A percentile compares a stretch with the other conserved stretches of the same genome.
Conservation (phyloP, 2,329 filamentous ascomycete species). For the Fusarium sp. region DNA sequence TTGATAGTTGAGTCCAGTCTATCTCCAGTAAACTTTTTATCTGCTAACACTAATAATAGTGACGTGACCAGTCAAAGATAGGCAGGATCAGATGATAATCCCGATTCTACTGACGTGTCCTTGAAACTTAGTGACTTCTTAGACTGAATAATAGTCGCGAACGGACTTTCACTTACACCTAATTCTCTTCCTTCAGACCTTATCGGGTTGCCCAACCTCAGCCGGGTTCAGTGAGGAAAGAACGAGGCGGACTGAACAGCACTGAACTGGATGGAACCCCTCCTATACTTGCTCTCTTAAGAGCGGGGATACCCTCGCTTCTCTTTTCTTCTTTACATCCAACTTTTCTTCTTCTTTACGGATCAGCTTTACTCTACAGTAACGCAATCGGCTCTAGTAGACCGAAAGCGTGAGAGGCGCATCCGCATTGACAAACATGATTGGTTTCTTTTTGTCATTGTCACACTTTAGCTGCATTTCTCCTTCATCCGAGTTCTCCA, state of each 20-base stretch:
- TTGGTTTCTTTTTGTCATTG: slow-evolving; percentile 25
- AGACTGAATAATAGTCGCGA: slow-evolving; percentile 6
- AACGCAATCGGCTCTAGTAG: slow-evolving; percentile 6
- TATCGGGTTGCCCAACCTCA: slow-evolving; percentile 4
- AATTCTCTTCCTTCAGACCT: slow-evolving; percentile 1
- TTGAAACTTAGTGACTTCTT: background rate
- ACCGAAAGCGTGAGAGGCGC: background rate
- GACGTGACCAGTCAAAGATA: background rate
- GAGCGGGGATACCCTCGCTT: slow-evolving; percentile 21
- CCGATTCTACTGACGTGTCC: background rate
- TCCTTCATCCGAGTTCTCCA: slow-evolving; percentile 4
- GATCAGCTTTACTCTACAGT: background rate
- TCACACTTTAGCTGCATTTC: slow-evolving; percentile 1
- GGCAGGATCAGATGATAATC: slow-evolving; percentile 8
- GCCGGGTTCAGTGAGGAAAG: slow-evolving; percentile 5
- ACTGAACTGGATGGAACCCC: slow-evolving; percentile 7
- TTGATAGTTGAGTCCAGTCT: slow-evolving; percentile 10
- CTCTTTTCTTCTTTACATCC: slow-evolving; percentile 21
- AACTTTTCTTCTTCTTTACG: slow-evolving; percentile 11
- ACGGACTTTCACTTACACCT: background rate
- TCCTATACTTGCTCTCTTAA: slow-evolving; percentile 25
- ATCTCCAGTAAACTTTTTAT: background rate
- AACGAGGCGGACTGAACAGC: slow-evolving; percentile 15
- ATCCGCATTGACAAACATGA: background rate
- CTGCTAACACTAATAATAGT: slow-evolving; percentile 1